Percentiles rank a stretch among this genome's conserved stretches.
phyloP scores from a whole-genome alignment of 768 basidiomycete species.

The Rossbeevera mucosa region DNA sequence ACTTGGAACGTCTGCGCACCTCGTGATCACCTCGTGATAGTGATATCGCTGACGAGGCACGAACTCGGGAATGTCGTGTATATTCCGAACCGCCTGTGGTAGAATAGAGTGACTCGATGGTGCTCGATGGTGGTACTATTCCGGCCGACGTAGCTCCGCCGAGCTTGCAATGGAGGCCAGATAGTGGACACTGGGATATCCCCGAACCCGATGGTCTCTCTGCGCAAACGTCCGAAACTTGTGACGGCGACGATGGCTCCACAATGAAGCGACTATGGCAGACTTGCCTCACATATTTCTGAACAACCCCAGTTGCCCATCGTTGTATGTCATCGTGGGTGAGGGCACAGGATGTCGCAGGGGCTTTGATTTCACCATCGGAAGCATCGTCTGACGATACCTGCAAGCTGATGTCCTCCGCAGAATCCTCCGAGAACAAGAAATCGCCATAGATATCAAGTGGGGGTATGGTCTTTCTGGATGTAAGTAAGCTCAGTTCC shows the following conservation, averaged over 20 bases:
- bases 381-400: slow-evolving; percentile 13
- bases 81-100: slow-evolving; percentile 2
- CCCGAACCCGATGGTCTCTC: slow-evolving; percentile 22
- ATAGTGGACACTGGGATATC: slow-evolving; percentile 20
- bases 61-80: slow-evolving; percentile 24
- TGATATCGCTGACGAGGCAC: slow-evolving; percentile 19
- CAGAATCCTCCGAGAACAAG: slow-evolving; percentile 16
- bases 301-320: slow-evolving; percentile 25
- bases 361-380: slow-evolving; percentile 4
- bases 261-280: slow-evolving; percentile 4
- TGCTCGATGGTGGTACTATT: background rate
- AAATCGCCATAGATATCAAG: slow-evolving; percentile 6
- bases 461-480: background rate
- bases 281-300: slow-evolving; percentile 20
- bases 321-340: slow-evolving; percentile 23
- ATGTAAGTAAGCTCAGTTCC: slow-evolving; percentile 11
- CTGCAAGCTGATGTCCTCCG: slow-evolving; percentile 20
- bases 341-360: slow-evolving; percentile 12
- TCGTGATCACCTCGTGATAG: background rate
- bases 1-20: background rate
- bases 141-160: background rate
- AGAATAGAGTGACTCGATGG: background rate
- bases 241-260: slow-evolving; percentile 24
- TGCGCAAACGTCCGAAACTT: slow-evolving; percentile 24
- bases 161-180: slow-evolving; percentile 24